phyloP scores from a whole-genome alignment of 2,329 filamentous ascomycete species.

The Aureobasidium leucospermi region DNA sequence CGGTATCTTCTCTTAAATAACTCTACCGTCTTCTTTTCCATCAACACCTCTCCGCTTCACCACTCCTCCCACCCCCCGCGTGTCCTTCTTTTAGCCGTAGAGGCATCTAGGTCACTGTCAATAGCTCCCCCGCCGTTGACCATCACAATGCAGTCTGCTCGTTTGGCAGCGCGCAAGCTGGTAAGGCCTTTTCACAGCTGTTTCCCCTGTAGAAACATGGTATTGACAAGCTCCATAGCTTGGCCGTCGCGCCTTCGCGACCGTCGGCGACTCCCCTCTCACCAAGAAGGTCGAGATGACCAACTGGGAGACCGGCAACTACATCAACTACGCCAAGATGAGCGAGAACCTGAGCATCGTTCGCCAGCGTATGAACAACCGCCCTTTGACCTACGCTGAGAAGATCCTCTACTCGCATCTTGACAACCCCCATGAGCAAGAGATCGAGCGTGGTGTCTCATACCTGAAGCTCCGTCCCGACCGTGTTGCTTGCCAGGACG shows the following conservation, averaged over 20 bases:
- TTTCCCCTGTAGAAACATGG: neutral
- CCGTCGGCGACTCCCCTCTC: constrained; percentile 76
- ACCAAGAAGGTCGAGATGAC: constrained; percentile 97
- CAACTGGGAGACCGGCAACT: constrained; percentile 92
- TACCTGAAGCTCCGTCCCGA: constrained; percentile 97
- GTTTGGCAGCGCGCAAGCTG: constrained; percentile 33
- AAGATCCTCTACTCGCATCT: constrained; percentile 91
- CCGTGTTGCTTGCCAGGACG: constrained; percentile 98
- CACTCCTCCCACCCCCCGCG: constrained; percentile 10
- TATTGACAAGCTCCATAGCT: constrained; percentile 25
- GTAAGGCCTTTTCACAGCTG: constrained; percentile 23
- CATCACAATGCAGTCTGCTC: constrained; percentile 30
- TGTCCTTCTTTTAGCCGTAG: constrained; percentile 13
- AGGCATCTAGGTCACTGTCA: constrained; percentile 15
- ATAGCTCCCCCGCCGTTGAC: constrained; percentile 15
- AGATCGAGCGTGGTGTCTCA: constrained; percentile 89
- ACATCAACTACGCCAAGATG: constrained; percentile 99
- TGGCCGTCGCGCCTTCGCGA: constrained; percentile 65
- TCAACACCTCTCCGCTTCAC: constrained; percentile 15
- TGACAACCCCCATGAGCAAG: constrained; percentile 91
- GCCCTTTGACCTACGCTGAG: constrained; percentile 89
- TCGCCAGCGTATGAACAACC: constrained; percentile 83
- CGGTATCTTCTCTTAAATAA: constrained; percentile 13
- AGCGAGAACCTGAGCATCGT: constrained; percentile 93
- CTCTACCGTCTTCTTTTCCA: constrained; percentile 14